phyloP scores from a whole-genome alignment of 306 rosid species.

The Pueraria montana region DNA sequence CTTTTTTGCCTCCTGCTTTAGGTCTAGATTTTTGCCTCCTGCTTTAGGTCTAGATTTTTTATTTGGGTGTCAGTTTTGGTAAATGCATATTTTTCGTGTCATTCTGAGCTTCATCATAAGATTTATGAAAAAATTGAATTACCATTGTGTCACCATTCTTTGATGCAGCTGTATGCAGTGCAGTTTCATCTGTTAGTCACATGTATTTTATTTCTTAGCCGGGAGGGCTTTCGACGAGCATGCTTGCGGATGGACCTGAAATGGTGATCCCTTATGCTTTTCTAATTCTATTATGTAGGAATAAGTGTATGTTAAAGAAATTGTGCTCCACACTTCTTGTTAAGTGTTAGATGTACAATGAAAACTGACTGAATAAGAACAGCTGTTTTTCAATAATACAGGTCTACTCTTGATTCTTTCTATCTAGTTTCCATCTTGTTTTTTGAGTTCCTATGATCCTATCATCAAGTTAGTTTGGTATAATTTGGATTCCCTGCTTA shows the following conservation, averaged over 20 bases:
- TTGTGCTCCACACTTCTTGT: constrained; percentile 10
- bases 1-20: constrained; percentile 6
- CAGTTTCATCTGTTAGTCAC: constrained; percentile 94
- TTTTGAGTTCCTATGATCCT: background rate
- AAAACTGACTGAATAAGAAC: background rate
- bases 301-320: constrained; percentile 10
- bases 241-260: constrained; percentile 85
- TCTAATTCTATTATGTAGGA: constrained; percentile 18
- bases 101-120: background rate
- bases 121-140: constrained; percentile 11
- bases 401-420: background rate
- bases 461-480: background rate
- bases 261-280: constrained; percentile 57
- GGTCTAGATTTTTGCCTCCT: no score
- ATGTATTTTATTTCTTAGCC: constrained; percentile 90
- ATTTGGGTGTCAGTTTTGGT: background rate
- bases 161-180: constrained; percentile 83
- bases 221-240: constrained; percentile 97
- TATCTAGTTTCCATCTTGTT: background rate
- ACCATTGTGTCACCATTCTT: background rate
- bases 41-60: constrained; percentile 12
- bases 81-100: constrained; percentile 6
- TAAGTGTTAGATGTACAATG: background rate
- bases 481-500: constrained; percentile 22
- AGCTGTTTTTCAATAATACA: background rate